Percentiles rank a stretch among this genome's conserved stretches.
Evolutionary conservation across 177 flowering plant species (phyloP).

Genomic region (Vitis hybrid): DNA sequence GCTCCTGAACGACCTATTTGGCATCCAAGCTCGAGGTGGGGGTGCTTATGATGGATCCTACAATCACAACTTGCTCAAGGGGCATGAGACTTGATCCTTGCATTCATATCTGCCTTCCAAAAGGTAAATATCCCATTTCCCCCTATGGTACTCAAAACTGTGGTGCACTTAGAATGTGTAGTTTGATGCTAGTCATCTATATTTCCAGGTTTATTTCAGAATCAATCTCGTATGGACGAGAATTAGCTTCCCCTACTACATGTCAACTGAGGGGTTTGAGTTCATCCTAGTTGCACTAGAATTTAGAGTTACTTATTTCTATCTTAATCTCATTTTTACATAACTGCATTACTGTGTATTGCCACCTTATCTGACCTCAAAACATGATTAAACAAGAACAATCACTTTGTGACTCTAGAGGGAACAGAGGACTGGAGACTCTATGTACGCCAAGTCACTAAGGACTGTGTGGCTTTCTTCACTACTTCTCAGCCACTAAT

Average conservation of each 20-base stretch:
- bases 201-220: slow-evolving; percentile 48
- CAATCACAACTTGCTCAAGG: slow-evolving; percentile 51
- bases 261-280: slow-evolving; percentile 61
- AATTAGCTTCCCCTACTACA: slow-evolving; percentile 72
- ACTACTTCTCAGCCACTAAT: too few relatives aligned
- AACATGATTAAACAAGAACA: too few relatives aligned
- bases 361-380: too few relatives aligned
- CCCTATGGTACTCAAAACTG: not conserved
- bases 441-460: too few relatives aligned
- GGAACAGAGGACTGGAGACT: too few relatives aligned
- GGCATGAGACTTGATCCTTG: slow-evolving; percentile 38
- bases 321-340: too few relatives aligned
- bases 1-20: slow-evolving; percentile 83
- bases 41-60: slow-evolving; percentile 88
- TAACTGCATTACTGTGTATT: too few relatives aligned
- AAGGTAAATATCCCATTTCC: slow-evolving; percentile 32
- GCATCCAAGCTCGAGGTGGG: slow-evolving; percentile 84
- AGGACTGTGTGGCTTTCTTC: too few relatives aligned
- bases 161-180: too few relatives aligned
- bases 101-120: slow-evolving; percentile 37
- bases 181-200: not conserved
- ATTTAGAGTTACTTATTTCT: slow-evolving; percentile 41
- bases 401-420: too few relatives aligned
- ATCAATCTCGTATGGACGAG: slow-evolving; percentile 81
- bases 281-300: slow-evolving; percentile 58